Base-by-base conservation (phyloP, 352 stramenopile species). In the Phytophthora ramorum region DNA sequence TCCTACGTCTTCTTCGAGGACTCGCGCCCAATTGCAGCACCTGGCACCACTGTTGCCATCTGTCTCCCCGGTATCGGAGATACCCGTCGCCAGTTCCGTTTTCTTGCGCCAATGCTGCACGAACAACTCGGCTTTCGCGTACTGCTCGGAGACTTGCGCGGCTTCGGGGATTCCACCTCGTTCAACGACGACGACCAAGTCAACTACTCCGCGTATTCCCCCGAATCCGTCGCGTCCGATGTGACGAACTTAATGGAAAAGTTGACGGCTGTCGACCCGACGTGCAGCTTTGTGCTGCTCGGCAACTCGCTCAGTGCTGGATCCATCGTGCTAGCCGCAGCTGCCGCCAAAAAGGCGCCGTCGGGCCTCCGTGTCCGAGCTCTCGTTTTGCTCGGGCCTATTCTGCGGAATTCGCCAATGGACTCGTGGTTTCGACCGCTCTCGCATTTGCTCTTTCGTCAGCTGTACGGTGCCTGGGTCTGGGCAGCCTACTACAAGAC, bases 401-500 rank as follows among this genome's bases (percentile, higher is more conserved):
- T 82, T 38, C 30, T 82, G 47, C 67, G 74, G 32, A 61, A 80
- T 30, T 66, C 58, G 2, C 34, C 70, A 0, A 68, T 73, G 26
- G 69, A 76, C 19, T 37, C 45, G 1, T 75, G 69, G 59, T 76
- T 82, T 34, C 68, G 60, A 17, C 53, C 65, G 38, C 56, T 83
- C 12, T 72, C 75, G 14, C 68, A 75, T 24, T 28, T 82, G 46
- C 44, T 82, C 4, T 78, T 82, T 52, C 58, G 59, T 24, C 30
- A 57, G 12, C 37, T 80, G 26, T 83, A 74, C 28, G 75, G 68
- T 24, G 54, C 58, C 7, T 61, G 37, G 5, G 4, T 75, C 40
- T 83, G 71, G 68, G 32, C 63, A n/a, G 43, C 14, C n/a, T 83
- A 80, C 60, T 83, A 83, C 71, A 76, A 69, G 34, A 73, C 58